Conservation (phyloP, 2,329 filamentous ascomycete genomes). For the Fusarium dimerum region DNA sequence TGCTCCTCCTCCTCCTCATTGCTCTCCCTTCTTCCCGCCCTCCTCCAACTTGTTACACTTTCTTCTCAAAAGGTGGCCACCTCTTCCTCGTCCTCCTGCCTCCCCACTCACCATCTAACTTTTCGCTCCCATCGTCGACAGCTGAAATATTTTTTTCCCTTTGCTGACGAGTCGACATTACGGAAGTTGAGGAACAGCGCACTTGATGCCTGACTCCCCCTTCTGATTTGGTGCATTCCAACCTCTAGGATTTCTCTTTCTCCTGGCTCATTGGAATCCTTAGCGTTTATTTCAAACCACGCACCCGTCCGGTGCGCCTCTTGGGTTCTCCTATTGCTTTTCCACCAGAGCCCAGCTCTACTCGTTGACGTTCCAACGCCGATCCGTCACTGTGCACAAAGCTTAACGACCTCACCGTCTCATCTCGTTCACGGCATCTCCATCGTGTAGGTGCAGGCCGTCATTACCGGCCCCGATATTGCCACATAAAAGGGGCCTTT, state of each 20-base stretch:
- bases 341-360: constrained; percentile 7
- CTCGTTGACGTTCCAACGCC: constrained; percentile 22
- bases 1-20: background rate
- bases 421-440: constrained; percentile 23
- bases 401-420: background rate
- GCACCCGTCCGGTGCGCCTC: constrained; percentile 1
- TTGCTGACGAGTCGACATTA: background rate
- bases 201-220: background rate
- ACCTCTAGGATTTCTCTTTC: background rate
- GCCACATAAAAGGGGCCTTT: constrained; percentile 5
- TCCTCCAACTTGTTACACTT: constrained; percentile 15
- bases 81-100: constrained; percentile 10
- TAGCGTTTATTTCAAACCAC: background rate
- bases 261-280: background rate
- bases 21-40: constrained; percentile 14
- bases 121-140: background rate
- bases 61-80: constrained; percentile 14
- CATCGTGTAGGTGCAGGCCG: constrained; percentile 20
- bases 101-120: constrained; percentile 9
- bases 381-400: constrained; percentile 22
- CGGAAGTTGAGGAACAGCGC: background rate
- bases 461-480: constrained; percentile 5
- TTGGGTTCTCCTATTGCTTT: constrained; percentile 7
- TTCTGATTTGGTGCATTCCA: background rate
- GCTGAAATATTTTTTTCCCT: background rate